Base-by-base conservation (phyloP, 2,329 filamentous ascomycete species). In the Bipolaris oryzae region DNA sequence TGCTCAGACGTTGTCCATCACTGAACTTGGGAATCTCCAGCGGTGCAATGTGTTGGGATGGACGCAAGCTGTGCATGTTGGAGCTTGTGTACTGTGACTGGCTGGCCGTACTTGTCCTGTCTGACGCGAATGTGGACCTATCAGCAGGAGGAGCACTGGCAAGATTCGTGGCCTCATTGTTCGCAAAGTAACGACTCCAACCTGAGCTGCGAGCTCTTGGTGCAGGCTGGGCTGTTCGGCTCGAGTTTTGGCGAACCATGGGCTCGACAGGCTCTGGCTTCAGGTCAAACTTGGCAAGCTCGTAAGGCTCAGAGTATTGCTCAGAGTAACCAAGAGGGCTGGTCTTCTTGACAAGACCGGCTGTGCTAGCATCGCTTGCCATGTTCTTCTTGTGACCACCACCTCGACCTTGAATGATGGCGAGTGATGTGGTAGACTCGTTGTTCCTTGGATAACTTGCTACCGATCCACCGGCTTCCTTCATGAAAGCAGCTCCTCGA, bases 131-230 rank as follows among this genome's bases (percentile, higher is more conserved):
- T 7, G 75, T 76, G 7, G 73, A 75, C 41, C 75, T 69, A 33
- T 72, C 87, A 7, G 90, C 79, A 21, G 89, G 84, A 66, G 88
- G 84, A 67, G 88, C 88, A 53, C 88, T 77, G 7, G 87, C 74
- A 5, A 79, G 70, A 53, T 78, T 77, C 5, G 76, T 78, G n/a
- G 75, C 84, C 63, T 88, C 89, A 50, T 89, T 89, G 48, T 88
- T 88, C 13, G 88, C 90, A 84, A 89, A 92, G 76, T 91, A 92
- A 50, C 85, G 80, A 74, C 90, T 91, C 89, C 89, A 92, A 44
- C 89, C 89, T 10, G 89, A 91, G 69, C 87, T 90, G 18, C 77
- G 74, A 53, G 71, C 76, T 60, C 74, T 67, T 23, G 63, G 62
- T 42, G 59, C 62, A 11, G 60, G 42, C 33, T 70, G 66, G 16